phyloP scores from a whole-genome alignment of 2,329 filamentous ascomycete species.

The Colletotrichum caudatum region DNA sequence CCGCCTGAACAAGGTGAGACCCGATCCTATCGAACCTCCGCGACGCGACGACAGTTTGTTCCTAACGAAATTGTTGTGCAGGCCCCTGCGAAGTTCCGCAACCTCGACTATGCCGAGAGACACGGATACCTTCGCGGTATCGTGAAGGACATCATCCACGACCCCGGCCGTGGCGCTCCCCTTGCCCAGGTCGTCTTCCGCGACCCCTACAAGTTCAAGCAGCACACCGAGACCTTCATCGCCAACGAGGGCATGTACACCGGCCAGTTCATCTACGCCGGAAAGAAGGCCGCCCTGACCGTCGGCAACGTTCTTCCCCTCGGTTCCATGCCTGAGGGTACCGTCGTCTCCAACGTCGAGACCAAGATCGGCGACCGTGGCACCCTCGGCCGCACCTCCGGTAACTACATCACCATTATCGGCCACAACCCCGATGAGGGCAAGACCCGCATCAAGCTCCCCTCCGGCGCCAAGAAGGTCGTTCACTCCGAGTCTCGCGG shows the following conservation, averaged over 20 bases:
- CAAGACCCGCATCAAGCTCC: constrained; percentile 99
- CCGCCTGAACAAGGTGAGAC: constrained; percentile 91
- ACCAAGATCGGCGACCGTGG: constrained; percentile 99
- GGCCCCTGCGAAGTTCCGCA: constrained; percentile 84
- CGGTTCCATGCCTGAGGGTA: constrained; percentile 96
- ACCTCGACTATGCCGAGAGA: constrained; percentile 94
- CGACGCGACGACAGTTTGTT: constrained; percentile 34
- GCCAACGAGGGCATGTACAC: constrained; percentile 99
- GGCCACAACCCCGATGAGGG: constrained; percentile 99
- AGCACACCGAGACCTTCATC: constrained; percentile 98
- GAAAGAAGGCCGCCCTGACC: constrained; percentile 97
- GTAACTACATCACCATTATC: constrained; percentile 99
- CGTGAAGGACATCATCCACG: constrained; percentile 99
- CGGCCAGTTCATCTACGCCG: constrained; percentile 99
- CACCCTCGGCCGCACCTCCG: constrained; percentile 94
- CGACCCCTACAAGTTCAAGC: constrained; percentile 98
- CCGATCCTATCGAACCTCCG: constrained; percentile 60
- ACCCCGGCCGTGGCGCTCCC: constrained; percentile 96
- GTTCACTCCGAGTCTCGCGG: constrained; percentile 91
- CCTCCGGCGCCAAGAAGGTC: constrained; percentile 99
- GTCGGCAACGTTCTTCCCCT: constrained; percentile 98
- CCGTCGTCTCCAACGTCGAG: constrained; percentile 98
- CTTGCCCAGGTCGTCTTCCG: constrained; percentile 98
- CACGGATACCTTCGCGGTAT: constrained; percentile 98
- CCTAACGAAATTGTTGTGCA: constrained; percentile 27